Evolutionary conservation across 2,329 filamentous ascomycete species (phyloP).

Genomic region (Keithomyces neogunnii): DNA sequence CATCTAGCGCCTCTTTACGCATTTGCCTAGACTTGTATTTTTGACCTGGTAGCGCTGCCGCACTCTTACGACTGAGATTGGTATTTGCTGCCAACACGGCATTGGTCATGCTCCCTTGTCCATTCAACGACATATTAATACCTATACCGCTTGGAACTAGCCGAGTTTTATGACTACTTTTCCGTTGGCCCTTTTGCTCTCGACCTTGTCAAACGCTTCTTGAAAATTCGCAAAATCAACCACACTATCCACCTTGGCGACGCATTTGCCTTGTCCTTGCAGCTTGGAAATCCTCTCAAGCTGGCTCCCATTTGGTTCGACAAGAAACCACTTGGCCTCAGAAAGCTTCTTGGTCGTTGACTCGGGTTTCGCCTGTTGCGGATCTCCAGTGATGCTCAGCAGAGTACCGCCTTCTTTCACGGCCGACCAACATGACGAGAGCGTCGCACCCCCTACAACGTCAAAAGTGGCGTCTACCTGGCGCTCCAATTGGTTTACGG

Average conservation of each 20-base stretch:
- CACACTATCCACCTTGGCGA: conserved; percentile 25
- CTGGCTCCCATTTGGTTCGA: conserved; percentile 24
- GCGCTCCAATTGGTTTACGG: conserved; percentile 11
- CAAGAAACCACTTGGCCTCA: conserved; percentile 26
- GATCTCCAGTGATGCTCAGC: conserved; percentile 20
- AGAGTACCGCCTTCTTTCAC: conserved; percentile 23
- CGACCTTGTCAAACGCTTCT: conserved; percentile 26
- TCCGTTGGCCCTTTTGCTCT: conserved; percentile 23
- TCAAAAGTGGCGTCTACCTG: conserved; percentile 25
- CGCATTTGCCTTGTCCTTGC: conserved; percentile 20
- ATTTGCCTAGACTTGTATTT: too few species aligned
- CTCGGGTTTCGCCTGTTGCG: conserved; percentile 19
- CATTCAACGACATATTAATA: too few species aligned
- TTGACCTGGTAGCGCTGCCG: too few species aligned
- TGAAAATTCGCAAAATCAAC: conserved; percentile 25
- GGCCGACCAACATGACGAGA: conserved; percentile 23
- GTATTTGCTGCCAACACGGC: too few species aligned
- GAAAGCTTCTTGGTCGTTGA: conserved; percentile 16
- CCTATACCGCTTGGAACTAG: too few species aligned
- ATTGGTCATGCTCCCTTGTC: too few species aligned
- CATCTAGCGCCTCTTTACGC: too few species aligned
- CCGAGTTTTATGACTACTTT: conserved; percentile 22
- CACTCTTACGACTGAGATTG: too few species aligned
- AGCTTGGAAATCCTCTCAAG: conserved; percentile 22
- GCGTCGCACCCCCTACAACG: conserved; percentile 23